Evolutionary conservation across 345 rosid species (phyloP).

Genomic region (Arabis alpina): DNA sequence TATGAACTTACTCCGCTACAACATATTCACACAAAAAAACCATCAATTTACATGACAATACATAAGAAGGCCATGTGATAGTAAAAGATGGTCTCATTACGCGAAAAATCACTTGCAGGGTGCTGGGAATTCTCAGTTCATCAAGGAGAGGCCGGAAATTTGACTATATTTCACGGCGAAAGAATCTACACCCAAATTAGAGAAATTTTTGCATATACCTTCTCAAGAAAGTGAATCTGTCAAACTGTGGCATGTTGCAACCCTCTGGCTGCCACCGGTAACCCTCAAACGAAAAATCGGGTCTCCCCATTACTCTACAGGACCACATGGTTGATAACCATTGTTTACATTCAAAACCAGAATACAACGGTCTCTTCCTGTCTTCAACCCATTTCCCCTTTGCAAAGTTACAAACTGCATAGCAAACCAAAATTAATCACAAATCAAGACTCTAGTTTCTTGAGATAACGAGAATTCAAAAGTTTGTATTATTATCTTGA

Average conservation of each 20-base stretch:
- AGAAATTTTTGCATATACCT: conserved; percentile 45
- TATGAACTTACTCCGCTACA: background rate
- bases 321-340: conserved; percentile 87
- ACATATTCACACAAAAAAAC: conserved; percentile 1
- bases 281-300: conserved; percentile 74
- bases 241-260: conserved; percentile 72
- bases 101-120: background rate
- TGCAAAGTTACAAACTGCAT: conserved; percentile 66
- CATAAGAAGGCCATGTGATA: background rate
- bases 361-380: conserved; percentile 59
- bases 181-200: background rate
- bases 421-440: conserved; percentile 22
- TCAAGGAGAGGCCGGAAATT: background rate
- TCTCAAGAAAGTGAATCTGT: conserved; percentile 59
- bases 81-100: background rate
- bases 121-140: background rate
- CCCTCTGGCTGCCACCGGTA: conserved; percentile 79
- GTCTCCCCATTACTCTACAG: conserved; percentile 60
- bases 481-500: background rate
- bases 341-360: conserved; percentile 63
- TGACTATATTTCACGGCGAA: background rate
- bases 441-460: background rate
- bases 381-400: conserved; percentile 73
- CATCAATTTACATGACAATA: conserved; percentile 9
- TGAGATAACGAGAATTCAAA: background rate